Percentiles rank a stretch among this genome's conserved stretches.
phyloP scores from a whole-genome alignment of 1,139 yeast species.

The Yamadazyma aaseri region DNA sequence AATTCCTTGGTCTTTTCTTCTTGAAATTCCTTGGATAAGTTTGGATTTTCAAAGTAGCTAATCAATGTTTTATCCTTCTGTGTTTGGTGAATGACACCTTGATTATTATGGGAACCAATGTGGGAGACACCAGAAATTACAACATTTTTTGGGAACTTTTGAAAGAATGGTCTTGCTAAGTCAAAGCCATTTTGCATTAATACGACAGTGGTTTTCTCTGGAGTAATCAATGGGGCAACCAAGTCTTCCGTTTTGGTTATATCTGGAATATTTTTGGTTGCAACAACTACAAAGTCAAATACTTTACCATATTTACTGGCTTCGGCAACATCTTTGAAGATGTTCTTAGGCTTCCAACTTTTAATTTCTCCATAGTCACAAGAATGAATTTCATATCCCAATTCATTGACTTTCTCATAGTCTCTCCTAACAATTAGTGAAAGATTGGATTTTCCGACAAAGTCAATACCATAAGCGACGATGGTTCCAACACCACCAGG shows the following conservation, averaged over 20 bases:
- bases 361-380: slow-evolving; percentile 55
- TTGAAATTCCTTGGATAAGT: slow-evolving; percentile 17
- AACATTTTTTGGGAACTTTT: slow-evolving; percentile 56
- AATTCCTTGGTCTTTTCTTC: slow-evolving; percentile 36
- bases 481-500: slow-evolving; percentile 67
- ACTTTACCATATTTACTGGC: slow-evolving; percentile 37
- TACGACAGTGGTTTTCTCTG: slow-evolving; percentile 48
- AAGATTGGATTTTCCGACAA: slow-evolving; percentile 44
- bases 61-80: slow-evolving; percentile 52
- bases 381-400: slow-evolving; percentile 62
- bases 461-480: slow-evolving; percentile 57
- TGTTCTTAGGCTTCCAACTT: slow-evolving; percentile 55
- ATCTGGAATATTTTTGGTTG: slow-evolving; percentile 76
- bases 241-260: slow-evolving; percentile 54
- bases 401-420: slow-evolving; percentile 49
- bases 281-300: slow-evolving; percentile 63
- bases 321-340: slow-evolving; percentile 41
- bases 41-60: slow-evolving; percentile 47
- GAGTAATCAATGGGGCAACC: slow-evolving; percentile 47
- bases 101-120: slow-evolving; percentile 61
- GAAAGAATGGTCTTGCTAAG: slow-evolving; percentile 59
- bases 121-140: slow-evolving; percentile 68
- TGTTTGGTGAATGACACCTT: slow-evolving; percentile 50
- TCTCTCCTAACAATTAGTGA: slow-evolving; percentile 66
- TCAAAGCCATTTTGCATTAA: slow-evolving; percentile 75